Evolutionary conservation across 1,284 basidiomycete genomes (phyloP).

Genomic region (Butyriboletus appendiculatus): DNA sequence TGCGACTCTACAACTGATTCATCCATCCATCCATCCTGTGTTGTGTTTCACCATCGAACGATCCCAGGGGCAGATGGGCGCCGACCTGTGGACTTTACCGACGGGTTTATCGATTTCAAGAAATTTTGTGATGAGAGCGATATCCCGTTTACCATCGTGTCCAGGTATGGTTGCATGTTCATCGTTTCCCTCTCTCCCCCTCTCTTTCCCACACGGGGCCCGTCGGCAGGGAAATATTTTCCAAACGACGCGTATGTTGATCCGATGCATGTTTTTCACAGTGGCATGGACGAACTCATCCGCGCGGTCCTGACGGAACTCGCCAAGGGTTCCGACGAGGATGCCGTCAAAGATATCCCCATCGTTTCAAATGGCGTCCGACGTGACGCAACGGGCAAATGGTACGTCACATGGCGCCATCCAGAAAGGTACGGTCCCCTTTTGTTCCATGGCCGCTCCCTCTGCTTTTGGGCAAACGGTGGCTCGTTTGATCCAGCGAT

Average conservation of each 20-base stretch:
- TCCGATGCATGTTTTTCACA: slow-evolving; percentile 30
- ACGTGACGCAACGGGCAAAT: slow-evolving; percentile 60
- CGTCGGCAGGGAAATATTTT: slow-evolving; percentile 3
- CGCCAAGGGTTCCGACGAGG: slow-evolving; percentile 54
- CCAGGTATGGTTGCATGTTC: slow-evolving; percentile 54
- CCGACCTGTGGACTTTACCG: slow-evolving; percentile 73
- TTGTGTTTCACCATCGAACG: background rate
- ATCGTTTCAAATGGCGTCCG: slow-evolving; percentile 91
- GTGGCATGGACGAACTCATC: slow-evolving; percentile 92
- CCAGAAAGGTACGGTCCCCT: slow-evolving; percentile 64
- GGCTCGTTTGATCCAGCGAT: background rate
- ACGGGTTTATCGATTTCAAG: slow-evolving; percentile 87
- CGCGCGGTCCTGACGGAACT: slow-evolving; percentile 83
- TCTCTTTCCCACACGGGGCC: background rate
- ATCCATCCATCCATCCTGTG: background rate
- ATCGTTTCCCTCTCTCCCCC: background rate
- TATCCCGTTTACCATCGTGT: slow-evolving; percentile 90
- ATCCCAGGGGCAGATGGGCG: slow-evolving; percentile 13
- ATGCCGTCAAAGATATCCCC: slow-evolving; percentile 75
- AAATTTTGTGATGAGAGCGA: slow-evolving; percentile 75
- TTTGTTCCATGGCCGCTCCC: background rate
- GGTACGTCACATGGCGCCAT: slow-evolving; percentile 88
- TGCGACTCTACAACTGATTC: slow-evolving; percentile 2
- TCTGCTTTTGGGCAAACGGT: background rate
- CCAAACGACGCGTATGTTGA: slow-evolving; percentile 2